These are phyloP conservation scores for Sporisorium sorghi DNA, from an alignment of 1,284 basidiomycete genomes.

Conservation along the genomic window DNA sequence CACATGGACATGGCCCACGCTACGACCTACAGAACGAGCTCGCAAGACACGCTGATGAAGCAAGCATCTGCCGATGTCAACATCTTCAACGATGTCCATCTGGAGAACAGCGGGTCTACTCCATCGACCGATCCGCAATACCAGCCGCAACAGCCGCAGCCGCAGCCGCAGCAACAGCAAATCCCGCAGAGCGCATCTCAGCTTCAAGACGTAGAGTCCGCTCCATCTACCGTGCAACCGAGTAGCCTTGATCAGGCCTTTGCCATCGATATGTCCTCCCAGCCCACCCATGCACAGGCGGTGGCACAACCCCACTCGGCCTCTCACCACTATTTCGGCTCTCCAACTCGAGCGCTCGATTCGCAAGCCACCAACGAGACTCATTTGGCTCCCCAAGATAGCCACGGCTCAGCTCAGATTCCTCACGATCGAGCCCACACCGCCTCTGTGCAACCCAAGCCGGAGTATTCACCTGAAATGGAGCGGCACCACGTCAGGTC, in stretches of 20 bases:
- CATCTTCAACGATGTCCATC: slow-evolving; percentile 3
- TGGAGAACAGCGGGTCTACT: background rate
- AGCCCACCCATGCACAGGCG: slow-evolving; percentile 2
- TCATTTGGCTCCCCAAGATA: background rate
- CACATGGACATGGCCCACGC: slow-evolving; percentile 6
- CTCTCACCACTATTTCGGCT: slow-evolving; percentile 3
- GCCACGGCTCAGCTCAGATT: background rate
- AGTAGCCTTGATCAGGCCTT: slow-evolving; percentile 24
- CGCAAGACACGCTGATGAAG: slow-evolving; percentile 24
- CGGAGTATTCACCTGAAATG: slow-evolving; percentile 9
- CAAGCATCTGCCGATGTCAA: slow-evolving; percentile 10
- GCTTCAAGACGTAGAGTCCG: background rate
- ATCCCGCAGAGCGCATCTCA: background rate
- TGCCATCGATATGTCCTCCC: slow-evolving; percentile 9
- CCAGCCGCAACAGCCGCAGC: slow-evolving; percentile 6
- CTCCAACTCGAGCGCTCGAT: slow-evolving; percentile 6
- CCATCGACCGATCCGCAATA: slow-evolving; percentile 4
- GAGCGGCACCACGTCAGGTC: slow-evolving; percentile 27
- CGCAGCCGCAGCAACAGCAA: slow-evolving; percentile 14
- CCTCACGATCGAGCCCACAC: background rate
- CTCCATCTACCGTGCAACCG: background rate
- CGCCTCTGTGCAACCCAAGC: slow-evolving; percentile 7
- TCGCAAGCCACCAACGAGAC: slow-evolving; percentile 13
- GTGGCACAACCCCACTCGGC: background rate
- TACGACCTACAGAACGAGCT: slow-evolving; percentile 14